Evolutionary conservation across 495 filamentous ascomycete species (phyloP).

Genomic region (Lasiosphaeris hirsuta): DNA sequence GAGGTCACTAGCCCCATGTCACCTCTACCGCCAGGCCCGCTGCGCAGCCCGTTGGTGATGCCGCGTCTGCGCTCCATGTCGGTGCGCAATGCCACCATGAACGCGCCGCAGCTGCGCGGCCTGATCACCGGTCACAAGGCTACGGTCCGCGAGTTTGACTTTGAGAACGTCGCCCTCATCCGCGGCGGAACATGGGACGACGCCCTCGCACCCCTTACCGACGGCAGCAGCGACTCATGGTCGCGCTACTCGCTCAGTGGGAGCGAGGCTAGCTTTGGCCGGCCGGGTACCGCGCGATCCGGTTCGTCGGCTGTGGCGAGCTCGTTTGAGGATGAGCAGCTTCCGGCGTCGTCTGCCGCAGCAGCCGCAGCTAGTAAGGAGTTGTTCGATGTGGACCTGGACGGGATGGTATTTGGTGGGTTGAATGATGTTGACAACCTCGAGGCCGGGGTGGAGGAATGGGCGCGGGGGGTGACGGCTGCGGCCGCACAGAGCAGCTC

Average conservation of each 20-base stretch:
- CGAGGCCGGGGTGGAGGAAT: slow-evolving; percentile 39
- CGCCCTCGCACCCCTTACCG: slow-evolving; percentile 62
- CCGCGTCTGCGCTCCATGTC: slow-evolving; percentile 58
- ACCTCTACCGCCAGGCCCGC: slow-evolving; percentile 43
- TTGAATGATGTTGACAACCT: slow-evolving; percentile 34
- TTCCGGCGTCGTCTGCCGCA: slow-evolving; percentile 39
- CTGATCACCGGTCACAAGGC: slow-evolving; percentile 59
- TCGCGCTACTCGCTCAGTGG: slow-evolving; percentile 34
- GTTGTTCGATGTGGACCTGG: slow-evolving; percentile 41
- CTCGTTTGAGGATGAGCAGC: slow-evolving; percentile 25
- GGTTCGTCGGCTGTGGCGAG: slow-evolving; percentile 22
- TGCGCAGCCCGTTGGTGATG: slow-evolving; percentile 51
- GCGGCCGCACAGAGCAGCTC: slow-evolving; percentile 22
- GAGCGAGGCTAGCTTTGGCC: slow-evolving; percentile 16
- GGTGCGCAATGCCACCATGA: slow-evolving; percentile 63
- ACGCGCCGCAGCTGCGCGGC: slow-evolving; percentile 60
- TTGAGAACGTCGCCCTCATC: slow-evolving; percentile 63
- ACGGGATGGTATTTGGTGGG: slow-evolving; percentile 33
- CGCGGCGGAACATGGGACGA: slow-evolving; percentile 68
- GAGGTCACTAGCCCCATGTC: slow-evolving; percentile 55
- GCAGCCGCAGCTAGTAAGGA: slow-evolving; percentile 39
- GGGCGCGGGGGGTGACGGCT: slow-evolving; percentile 51
- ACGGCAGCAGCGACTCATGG: slow-evolving; percentile 37
- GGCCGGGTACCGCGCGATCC: slow-evolving; percentile 21
- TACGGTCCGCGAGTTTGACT: slow-evolving; percentile 66